A percentile compares a stretch with the other conserved stretches of the same genome.
Evolutionary conservation across 306 rosid species (phyloP).

Genomic region (Astragalus glycyphyllos): DNA sequence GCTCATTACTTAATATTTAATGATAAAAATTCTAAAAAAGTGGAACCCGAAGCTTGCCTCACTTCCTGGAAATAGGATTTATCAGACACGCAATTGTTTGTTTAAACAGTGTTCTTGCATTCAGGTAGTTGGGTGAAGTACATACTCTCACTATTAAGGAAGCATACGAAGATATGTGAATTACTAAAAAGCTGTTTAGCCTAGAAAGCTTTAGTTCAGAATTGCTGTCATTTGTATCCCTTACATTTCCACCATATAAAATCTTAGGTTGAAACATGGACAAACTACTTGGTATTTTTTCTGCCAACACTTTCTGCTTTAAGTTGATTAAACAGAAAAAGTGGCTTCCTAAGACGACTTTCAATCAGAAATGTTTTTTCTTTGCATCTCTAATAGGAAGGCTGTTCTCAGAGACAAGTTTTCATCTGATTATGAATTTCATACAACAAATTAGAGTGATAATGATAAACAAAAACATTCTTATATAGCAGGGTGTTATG

Average conservation of each 20-base stretch:
- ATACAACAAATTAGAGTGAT: conserved; percentile 7
- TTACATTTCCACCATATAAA: not conserved
- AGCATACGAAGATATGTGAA: not conserved
- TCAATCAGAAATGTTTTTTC: conserved; percentile 5
- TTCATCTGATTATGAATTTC: not conserved
- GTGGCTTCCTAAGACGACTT: not conserved
- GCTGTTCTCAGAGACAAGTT: conserved; percentile 7
- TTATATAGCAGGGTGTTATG: conserved; percentile 1
- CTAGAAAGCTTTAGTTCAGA: conserved; percentile 6
- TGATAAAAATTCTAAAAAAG: not conserved
- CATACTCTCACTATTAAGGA: not conserved
- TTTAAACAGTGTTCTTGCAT: not conserved
- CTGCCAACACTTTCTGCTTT: not conserved
- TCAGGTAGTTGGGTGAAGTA: not conserved
- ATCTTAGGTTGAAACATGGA: conserved; percentile 9
- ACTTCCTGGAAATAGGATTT: not conserved
- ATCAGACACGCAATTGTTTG: not conserved
- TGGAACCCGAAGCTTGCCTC: not conserved
- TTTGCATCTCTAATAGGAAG: not conserved
- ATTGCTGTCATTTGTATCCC: not conserved
- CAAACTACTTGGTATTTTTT: not conserved
- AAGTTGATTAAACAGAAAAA: conserved; percentile 18
- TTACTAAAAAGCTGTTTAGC: not conserved
- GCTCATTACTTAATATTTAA: conserved; percentile 1
- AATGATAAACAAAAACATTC: not conserved